Conservation (phyloP, 164 flowering plant genomes). For the Stephania cephalantha region DNA sequence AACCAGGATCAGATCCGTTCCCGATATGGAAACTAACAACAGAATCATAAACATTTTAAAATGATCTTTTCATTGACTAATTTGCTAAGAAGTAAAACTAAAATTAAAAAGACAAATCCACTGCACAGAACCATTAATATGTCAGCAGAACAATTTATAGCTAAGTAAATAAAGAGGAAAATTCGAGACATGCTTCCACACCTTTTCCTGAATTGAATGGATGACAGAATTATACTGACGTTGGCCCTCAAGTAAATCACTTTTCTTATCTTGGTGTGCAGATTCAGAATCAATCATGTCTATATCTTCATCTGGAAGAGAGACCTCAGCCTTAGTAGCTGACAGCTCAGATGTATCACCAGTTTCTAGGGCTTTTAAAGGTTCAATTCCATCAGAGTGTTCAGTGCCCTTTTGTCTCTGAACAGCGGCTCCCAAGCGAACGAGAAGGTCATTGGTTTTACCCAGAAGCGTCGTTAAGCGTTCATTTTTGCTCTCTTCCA, state of each 20-base stretch:
- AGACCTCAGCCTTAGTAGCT: constrained; percentile 36
- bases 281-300: constrained; percentile 41
- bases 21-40: neutral
- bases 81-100: neutral
- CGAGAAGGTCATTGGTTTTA: constrained; percentile 90
- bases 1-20: neutral
- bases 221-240: constrained; percentile 88
- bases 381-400: constrained; percentile 52
- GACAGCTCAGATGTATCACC: constrained; percentile 43
- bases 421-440: constrained; percentile 90
- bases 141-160: neutral
- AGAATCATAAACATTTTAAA: neutral
- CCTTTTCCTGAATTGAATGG: constrained; percentile 94
- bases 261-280: constrained; percentile 43
- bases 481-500: constrained; percentile 98
- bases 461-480: constrained; percentile 82
- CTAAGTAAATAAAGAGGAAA: neutral
- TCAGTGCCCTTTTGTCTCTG: constrained; percentile 85
- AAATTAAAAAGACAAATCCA: neutral
- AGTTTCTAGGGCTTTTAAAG: constrained; percentile 46
- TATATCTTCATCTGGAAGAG: constrained; percentile 41
- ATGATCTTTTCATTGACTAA: neutral
- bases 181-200: constrained; percentile 19
- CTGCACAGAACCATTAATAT: neutral
- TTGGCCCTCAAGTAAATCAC: constrained; percentile 93